These are phyloP conservation scores for Fusarium sp. DNA, from an alignment of 2,329 filamentous ascomycete genomes.

Conservation along the genomic window DNA sequence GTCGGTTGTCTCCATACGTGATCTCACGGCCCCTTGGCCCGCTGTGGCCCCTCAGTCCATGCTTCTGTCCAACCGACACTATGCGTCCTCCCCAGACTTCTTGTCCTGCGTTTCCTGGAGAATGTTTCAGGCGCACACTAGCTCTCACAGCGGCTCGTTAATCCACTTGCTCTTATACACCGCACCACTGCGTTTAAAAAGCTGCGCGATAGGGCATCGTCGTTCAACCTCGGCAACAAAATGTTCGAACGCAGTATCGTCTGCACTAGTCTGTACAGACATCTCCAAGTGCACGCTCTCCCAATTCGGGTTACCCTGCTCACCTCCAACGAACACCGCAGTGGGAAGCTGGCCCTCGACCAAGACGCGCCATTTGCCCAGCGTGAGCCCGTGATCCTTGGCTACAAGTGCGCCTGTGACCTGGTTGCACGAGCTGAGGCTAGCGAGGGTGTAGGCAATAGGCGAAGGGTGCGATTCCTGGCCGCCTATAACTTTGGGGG, in stretches of 20 bases:
- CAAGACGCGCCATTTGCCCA: neutral
- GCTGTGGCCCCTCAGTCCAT: neutral
- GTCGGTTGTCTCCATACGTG: accelerated
- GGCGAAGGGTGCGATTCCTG: neutral
- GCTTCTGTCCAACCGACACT: neutral
- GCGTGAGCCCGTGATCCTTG: neutral
- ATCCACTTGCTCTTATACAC: neutral
- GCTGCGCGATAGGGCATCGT: neutral
- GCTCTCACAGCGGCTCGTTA: neutral
- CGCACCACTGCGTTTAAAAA: neutral
- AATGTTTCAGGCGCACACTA: accelerated
- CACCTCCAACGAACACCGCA: neutral
- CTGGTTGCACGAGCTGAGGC: neutral
- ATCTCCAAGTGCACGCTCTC: neutral
- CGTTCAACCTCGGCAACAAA: neutral
- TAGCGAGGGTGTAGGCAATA: neutral
- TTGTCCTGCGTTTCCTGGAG: accelerated
- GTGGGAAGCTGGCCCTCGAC: neutral
- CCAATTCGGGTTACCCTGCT: neutral
- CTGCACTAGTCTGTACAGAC: neutral
- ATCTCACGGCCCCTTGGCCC: accelerated
- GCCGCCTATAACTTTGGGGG: neutral
- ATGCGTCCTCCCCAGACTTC: neutral
- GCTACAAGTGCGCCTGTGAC: neutral
- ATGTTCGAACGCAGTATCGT: neutral